phyloP scores from a whole-genome alignment of 2,329 filamentous ascomycete species.

The Sporothrix brunneoviolacea region DNA sequence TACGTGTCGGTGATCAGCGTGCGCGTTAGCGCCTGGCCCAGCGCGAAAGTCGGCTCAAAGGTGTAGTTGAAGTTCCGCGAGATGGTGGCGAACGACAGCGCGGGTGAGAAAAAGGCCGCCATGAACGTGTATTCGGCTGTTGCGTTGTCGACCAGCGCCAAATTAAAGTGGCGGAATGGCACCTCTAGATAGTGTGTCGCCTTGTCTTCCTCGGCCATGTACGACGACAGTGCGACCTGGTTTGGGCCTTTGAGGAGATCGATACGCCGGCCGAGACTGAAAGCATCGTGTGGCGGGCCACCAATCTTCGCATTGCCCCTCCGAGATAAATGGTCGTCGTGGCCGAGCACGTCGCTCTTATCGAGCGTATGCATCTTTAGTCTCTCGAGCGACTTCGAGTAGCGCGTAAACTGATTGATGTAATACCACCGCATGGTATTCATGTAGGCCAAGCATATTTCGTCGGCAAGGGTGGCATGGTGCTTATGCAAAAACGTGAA shows the following conservation, averaged over 20 bases:
- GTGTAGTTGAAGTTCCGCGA: constrained; percentile 80
- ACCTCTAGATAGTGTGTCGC: constrained; percentile 74
- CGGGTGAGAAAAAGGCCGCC: constrained; percentile 77
- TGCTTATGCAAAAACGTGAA: constrained; percentile 79
- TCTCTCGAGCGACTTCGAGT: constrained; percentile 75
- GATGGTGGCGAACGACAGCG: constrained; percentile 67
- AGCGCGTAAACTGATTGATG: constrained; percentile 80
- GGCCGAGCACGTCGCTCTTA: constrained; percentile 73
- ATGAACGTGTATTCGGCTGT: constrained; percentile 94
- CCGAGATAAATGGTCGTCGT: constrained; percentile 59
- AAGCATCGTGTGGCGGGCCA: constrained; percentile 69
- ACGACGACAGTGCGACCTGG: constrained; percentile 73
- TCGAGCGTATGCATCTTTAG: constrained; percentile 78
- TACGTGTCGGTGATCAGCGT: constrained; percentile 68
- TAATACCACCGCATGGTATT: constrained; percentile 99
- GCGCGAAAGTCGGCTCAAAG: constrained; percentile 81
- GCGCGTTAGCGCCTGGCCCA: constrained; percentile 72
- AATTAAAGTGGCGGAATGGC: constrained; percentile 89
- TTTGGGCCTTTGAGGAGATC: constrained; percentile 71
- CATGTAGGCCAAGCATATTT: constrained; percentile 89
- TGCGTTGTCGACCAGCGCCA: constrained; percentile 88
- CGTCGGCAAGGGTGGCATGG: constrained; percentile 74
- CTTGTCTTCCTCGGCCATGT: constrained; percentile 86
- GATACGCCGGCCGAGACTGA: constrained; percentile 78
- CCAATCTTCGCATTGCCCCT: constrained; percentile 44